Conservation (phyloP, 768 basidiomycete species). For the Pilatotrama ljubarskyi region DNA sequence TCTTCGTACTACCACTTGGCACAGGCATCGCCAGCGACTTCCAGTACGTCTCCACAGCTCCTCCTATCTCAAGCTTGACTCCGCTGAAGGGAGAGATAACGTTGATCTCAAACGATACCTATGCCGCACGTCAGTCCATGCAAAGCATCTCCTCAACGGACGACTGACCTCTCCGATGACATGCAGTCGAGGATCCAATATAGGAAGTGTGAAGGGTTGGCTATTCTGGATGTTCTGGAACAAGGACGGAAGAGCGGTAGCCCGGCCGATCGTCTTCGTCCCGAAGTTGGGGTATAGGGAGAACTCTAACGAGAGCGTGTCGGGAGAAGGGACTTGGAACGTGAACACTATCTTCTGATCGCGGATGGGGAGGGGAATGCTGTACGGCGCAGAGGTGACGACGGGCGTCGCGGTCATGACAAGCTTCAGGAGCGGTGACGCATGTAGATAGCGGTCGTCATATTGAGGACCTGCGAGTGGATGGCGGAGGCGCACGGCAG, state of each 20-base stretch:
- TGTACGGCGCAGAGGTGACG: slow-evolving; percentile 85
- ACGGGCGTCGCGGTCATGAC: slow-evolving; percentile 91
- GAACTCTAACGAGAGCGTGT: slow-evolving; percentile 80
- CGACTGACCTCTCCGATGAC: slow-evolving; percentile 84
- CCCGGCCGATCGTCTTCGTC: slow-evolving; percentile 93
- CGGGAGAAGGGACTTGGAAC: slow-evolving; percentile 81
- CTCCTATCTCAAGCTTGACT: slow-evolving; percentile 91
- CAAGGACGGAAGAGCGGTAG: slow-evolving; percentile 77
- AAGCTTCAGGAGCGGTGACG: slow-evolving; percentile 86
- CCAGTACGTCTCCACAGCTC: slow-evolving; percentile 98
- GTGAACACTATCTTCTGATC: slow-evolving; percentile 72
- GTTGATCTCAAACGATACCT: slow-evolving; percentile 89
- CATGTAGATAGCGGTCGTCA: slow-evolving; percentile 64
- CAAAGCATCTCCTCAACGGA: neutral
- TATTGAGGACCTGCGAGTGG: slow-evolving; percentile 70
- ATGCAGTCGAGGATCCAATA: slow-evolving; percentile 90
- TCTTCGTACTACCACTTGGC: slow-evolving; percentile 29
- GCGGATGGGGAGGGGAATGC: slow-evolving; percentile 79
- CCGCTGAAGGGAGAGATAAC: slow-evolving; percentile 89
- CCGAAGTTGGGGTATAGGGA: slow-evolving; percentile 98
- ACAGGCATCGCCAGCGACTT: slow-evolving; percentile 71
- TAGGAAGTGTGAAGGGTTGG: slow-evolving; percentile 64
- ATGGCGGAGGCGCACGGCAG: slow-evolving; percentile 67
- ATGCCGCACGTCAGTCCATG: slow-evolving; percentile 28
- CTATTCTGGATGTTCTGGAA: slow-evolving; percentile 59